A percentile compares a stretch with the other conserved stretches of the same genome.
These are phyloP conservation scores for Penicillium hesseltinei DNA, from an alignment of 2,329 filamentous ascomycete genomes.

Conservation along the genomic window DNA sequence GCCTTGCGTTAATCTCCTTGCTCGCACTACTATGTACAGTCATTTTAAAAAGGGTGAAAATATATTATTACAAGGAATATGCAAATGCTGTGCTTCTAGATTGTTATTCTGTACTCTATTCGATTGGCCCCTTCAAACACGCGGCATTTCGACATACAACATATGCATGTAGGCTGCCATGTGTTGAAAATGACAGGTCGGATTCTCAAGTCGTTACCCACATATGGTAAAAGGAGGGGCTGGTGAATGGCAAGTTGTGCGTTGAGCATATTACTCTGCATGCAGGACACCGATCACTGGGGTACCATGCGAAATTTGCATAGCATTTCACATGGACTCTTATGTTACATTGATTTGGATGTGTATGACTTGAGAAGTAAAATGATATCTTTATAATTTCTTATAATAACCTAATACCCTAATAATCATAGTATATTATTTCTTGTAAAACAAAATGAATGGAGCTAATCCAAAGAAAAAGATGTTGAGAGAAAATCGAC, in stretches of 20 bases:
- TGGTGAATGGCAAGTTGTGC: neutral
- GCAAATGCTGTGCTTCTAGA: neutral
- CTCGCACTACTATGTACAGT: neutral
- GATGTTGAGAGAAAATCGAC: constrained; percentile 1
- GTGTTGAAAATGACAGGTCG: constrained; percentile 25
- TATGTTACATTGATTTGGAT: neutral
- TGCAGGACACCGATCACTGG: constrained; percentile 14
- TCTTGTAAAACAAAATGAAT: neutral
- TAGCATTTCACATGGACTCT: neutral
- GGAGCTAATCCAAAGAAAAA: neutral
- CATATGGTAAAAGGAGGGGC: neutral
- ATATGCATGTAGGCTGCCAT: constrained; percentile 20
- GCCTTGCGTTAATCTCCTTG: neutral
- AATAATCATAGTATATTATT: neutral
- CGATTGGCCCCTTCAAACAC: neutral
- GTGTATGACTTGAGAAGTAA: neutral
- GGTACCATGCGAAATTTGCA: constrained; percentile 14
- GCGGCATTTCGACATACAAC: constrained; percentile 10
- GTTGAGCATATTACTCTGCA: constrained; percentile 16
- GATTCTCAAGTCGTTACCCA: constrained; percentile 12
- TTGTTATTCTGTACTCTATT: neutral
- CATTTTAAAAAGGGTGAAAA: neutral
- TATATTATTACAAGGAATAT: neutral
- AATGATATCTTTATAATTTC: neutral
- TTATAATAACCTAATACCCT: neutral